Percentiles rank a stretch among this genome's conserved stretches.
Conservation (phyloP, 78 protist species). For the Cavenderia fasciculata region DNA sequence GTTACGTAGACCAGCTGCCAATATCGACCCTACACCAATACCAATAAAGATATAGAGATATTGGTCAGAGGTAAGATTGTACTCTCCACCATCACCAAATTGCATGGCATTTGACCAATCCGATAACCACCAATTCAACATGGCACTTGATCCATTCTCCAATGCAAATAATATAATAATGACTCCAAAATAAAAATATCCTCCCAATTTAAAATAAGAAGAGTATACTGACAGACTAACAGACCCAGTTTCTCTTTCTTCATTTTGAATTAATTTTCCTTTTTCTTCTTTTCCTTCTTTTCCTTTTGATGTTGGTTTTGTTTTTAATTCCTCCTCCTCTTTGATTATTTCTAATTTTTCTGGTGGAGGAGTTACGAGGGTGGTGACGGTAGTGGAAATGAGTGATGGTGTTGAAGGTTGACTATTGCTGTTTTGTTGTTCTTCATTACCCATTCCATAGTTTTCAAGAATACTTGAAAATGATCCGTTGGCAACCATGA, state of each 20-base stretch:
- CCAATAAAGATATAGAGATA: slow-evolving; percentile 25
- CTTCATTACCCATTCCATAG: slow-evolving; percentile 18
- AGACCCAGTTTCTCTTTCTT: slow-evolving; percentile 59
- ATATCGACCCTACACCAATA: slow-evolving; percentile 6
- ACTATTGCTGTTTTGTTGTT: background rate
- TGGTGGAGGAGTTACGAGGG: no score
- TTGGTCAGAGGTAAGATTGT: background rate
- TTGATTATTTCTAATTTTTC: no score
- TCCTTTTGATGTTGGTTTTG: background rate
- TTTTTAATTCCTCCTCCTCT: no score
- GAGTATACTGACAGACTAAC: background rate
- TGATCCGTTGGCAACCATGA: slow-evolving; percentile 3
- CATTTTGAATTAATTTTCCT: slow-evolving; percentile 21
- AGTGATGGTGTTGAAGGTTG: no score
- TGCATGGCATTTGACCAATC: slow-evolving; percentile 21
- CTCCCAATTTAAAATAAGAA: slow-evolving; percentile 28
- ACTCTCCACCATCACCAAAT: slow-evolving; percentile 9
- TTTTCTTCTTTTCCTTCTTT: background rate
- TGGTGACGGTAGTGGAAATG: no score
- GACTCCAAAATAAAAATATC: background rate
- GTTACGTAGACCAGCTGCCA: background rate
- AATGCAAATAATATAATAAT: background rate
- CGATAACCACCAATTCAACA: slow-evolving; percentile 56
- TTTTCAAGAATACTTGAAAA: background rate
- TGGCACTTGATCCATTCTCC: background rate